These are phyloP conservation scores for Penicillium bialowiezense DNA, from an alignment of 495 filamentous ascomycete genomes.

Conservation along the genomic window DNA sequence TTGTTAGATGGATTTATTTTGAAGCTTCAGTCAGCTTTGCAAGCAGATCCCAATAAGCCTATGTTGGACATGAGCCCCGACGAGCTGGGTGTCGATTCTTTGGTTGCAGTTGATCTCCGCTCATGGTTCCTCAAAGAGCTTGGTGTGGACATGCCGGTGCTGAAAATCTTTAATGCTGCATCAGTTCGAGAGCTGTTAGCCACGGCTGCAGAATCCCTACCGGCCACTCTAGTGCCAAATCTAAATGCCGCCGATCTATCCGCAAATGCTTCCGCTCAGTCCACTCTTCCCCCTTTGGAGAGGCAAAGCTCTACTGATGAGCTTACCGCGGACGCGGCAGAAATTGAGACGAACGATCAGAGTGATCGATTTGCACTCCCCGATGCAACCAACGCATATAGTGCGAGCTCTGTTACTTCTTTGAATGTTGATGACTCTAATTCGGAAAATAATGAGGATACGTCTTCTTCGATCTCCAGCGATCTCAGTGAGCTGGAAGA, in stretches of 20 bases:
- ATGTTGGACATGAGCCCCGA: constrained; percentile 10
- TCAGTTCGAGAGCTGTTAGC: constrained; percentile 18
- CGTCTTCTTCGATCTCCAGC: constrained; percentile 7
- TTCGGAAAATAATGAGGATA: constrained; percentile 13
- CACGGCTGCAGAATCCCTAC: constrained; percentile 6
- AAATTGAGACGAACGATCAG: not conserved
- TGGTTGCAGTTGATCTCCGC: constrained; percentile 57
- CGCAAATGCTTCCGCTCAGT: not conserved
- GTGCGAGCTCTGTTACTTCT: constrained; percentile 13
- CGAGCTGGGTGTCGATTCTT: constrained; percentile 46
- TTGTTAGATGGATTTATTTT: constrained; percentile 5
- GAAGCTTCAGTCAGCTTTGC: constrained; percentile 9
- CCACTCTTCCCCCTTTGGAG: too few relatives aligned
- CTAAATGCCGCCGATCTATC: not conserved
- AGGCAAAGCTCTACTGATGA: not conserved
- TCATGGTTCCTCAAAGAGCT: constrained; percentile 51
- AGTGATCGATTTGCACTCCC: constrained; percentile 7
- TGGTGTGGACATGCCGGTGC: constrained; percentile 39
- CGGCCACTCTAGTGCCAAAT: constrained; percentile 11
- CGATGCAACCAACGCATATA: not conserved
- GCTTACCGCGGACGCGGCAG: not conserved
- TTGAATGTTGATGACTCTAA: constrained; percentile 11
- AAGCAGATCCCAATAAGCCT: constrained; percentile 5
- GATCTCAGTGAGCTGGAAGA: not conserved
- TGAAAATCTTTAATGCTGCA: constrained; percentile 43